phyloP scores from a whole-genome alignment of 805 yeast genomes.

The Kluyveromyces nonfermentans region DNA sequence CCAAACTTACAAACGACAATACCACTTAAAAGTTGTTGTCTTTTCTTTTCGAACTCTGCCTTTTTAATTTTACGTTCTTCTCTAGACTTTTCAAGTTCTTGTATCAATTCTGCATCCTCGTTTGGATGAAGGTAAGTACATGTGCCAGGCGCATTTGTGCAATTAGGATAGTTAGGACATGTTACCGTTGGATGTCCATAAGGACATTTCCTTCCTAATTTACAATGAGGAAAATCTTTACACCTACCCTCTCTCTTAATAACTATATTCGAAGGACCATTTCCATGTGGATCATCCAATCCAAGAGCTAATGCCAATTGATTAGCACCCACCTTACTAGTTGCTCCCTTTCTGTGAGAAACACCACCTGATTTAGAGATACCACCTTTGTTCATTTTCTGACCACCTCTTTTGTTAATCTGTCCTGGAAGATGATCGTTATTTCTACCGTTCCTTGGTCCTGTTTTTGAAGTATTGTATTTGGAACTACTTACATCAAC shows the following conservation, averaged over 20 bases:
- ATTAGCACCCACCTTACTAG: conserved; percentile 22
- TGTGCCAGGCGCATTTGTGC: conserved; percentile 72
- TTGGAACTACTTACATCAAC: conserved; percentile 4
- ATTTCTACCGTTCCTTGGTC: not conserved
- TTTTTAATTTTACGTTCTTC: conserved; percentile 40
- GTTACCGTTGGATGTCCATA: conserved; percentile 72
- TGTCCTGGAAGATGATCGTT: not conserved
- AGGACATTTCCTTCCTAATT: conserved; percentile 51
- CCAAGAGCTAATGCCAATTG: conserved; percentile 34
- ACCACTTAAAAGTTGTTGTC: conserved; percentile 36
- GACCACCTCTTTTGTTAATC: not conserved
- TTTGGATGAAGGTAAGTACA: conserved; percentile 79
- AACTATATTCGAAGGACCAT: conserved; percentile 27
- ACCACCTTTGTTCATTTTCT: not conserved
- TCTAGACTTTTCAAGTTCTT: conserved; percentile 55
- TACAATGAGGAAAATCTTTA: conserved; percentile 61
- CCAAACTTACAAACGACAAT: conserved; percentile 70
- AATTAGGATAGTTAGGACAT: conserved; percentile 68
- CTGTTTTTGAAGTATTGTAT: not conserved
- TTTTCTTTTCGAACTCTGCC: conserved; percentile 28
- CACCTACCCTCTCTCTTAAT: conserved; percentile 58
- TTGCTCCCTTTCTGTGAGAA: conserved; percentile 7
- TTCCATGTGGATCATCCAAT: conserved; percentile 13
- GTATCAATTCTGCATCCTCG: conserved; percentile 67
- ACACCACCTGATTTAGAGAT: conserved; percentile 6